Base-by-base conservation (phyloP, 768 basidiomycete genomes). In the Strobilomyces confusus region DNA sequence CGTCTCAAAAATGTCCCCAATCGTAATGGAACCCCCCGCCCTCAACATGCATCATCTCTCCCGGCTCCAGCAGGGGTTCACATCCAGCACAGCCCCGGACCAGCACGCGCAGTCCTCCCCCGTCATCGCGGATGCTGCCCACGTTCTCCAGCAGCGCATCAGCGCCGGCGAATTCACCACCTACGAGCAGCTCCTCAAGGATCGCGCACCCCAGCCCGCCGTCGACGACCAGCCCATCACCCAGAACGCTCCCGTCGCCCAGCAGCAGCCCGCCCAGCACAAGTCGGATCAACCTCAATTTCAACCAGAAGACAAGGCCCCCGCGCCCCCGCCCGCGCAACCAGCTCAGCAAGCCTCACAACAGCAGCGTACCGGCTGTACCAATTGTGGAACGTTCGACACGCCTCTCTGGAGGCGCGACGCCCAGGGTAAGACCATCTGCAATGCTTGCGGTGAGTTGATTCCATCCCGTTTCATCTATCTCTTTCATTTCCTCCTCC, bases 371-470 rank as follows among this genome's bases (percentile, higher is more conserved):
- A 67, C 65, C 8, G 60, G 65, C 51, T 90, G 88, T 67, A 76
- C 82, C 36, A 89, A 88, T 69, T 90, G 92, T 71, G 83, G 83
- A 17, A 86, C 87, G n/a, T 74, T 78, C 6, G 79, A 82, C 57
- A 91, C 89, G 51, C 90, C 91, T 33, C 80, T 92, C 25, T 93
- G 92, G 92, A 76, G 90, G 62, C 80, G 90, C 61, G 89, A 89
- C 67, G 74, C 78, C 41, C 83, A 88, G 61, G 92, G 91, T 53
- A 89, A 87, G 69, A 80, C 85, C 45, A 81, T 93, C 65, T 94
- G 92, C 76, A 93, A 93, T 70, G 87, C 89, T 48, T 93, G 92
- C 71, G 92, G 91, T 92, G 69, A 80, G 89, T 80, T 36, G 52
- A 58, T 66, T 58, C 57, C 32, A 57, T 62, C 63, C 54, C 15